Conservation (phyloP, 805 yeast genomes). For the Komagataella mondaviorum region DNA sequence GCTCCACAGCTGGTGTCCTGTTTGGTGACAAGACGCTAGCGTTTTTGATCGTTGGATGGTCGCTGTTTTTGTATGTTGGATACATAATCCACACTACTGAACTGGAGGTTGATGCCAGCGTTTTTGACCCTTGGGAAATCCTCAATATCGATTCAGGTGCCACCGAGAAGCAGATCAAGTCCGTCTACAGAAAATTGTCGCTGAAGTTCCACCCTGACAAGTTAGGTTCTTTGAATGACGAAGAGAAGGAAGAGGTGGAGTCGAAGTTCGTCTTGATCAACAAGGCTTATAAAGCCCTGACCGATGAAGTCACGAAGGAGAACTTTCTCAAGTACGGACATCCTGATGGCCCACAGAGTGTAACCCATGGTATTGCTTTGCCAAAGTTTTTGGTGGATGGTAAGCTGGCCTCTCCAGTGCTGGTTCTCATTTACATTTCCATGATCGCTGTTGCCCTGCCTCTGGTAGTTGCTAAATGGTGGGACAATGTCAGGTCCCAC, state of each 20-base stretch:
- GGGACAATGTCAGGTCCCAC: conserved; percentile 68
- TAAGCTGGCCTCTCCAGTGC: conserved; percentile 49
- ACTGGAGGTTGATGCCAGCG: conserved; percentile 21
- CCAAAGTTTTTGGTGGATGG: conserved; percentile 88
- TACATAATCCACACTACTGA: conserved; percentile 27
- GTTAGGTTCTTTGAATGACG: conserved; percentile 46
- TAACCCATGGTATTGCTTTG: conserved; percentile 85
- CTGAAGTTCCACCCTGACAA: conserved; percentile 92
- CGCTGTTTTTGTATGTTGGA: conserved; percentile 27
- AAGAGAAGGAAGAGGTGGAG: conserved; percentile 48
- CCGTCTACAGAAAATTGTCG: conserved; percentile 77
- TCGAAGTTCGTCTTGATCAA: conserved; percentile 67
- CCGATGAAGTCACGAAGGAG: conserved; percentile 76
- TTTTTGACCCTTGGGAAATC: conserved; percentile 86
- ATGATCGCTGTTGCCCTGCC: conserved; percentile 76
- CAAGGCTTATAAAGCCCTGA: conserved; percentile 88
- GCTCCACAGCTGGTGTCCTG: conserved; percentile 6
- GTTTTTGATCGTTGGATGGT: conserved; percentile 46
- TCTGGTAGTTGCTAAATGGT: conserved; percentile 73
- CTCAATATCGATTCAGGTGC: conserved; percentile 62
- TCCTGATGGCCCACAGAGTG: conserved; percentile 94
- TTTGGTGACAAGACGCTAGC: conserved; percentile 19
- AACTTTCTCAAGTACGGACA: conserved; percentile 85
- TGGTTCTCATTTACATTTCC: conserved; percentile 48
- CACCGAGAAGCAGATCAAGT: conserved; percentile 61